These are phyloP conservation scores for Globisporangium camurandrum DNA, from an alignment of 352 stramenopile species.

Conservation along the genomic window DNA sequence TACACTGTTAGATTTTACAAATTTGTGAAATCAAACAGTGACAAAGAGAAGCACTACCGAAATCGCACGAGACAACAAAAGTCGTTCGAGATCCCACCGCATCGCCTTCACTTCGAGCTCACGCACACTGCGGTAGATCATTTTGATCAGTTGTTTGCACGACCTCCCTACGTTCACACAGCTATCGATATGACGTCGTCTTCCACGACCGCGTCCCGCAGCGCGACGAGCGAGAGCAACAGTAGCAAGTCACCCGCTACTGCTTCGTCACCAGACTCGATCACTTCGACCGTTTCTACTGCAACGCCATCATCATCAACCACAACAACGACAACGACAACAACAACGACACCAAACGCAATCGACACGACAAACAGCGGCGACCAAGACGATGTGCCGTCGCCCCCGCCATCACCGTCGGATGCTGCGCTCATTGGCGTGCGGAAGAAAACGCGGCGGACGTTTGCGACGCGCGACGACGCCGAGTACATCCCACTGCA, in stretches of 20 bases:
- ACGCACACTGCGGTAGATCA: no score
- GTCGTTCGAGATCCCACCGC: no score
- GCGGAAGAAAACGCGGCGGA: neutral
- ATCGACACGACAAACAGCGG: neutral
- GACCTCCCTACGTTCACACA: no score
- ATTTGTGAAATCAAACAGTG: no score
- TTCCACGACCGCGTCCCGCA: neutral
- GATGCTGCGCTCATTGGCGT: conserved; percentile 2
- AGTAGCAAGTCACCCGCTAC: neutral
- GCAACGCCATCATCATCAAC: no score
- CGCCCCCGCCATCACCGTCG: conserved; percentile 6
- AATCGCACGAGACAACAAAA: no score
- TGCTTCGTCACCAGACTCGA: neutral
- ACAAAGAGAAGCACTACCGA: no score
- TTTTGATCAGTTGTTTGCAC: no score
- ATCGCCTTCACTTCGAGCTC: no score
- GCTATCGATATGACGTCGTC: conserved; percentile 4
- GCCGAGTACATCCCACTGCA: conserved; percentile 85
- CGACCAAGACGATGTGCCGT: neutral
- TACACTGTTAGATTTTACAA: no score
- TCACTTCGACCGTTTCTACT: no score
- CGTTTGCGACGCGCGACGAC: conserved; percentile 21
- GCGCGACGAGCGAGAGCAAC: neutral
- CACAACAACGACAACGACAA: neutral
- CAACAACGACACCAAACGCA: neutral